Conservation (phyloP, 2,329 filamentous ascomycete species). For the Keithomyces neogunnii region DNA sequence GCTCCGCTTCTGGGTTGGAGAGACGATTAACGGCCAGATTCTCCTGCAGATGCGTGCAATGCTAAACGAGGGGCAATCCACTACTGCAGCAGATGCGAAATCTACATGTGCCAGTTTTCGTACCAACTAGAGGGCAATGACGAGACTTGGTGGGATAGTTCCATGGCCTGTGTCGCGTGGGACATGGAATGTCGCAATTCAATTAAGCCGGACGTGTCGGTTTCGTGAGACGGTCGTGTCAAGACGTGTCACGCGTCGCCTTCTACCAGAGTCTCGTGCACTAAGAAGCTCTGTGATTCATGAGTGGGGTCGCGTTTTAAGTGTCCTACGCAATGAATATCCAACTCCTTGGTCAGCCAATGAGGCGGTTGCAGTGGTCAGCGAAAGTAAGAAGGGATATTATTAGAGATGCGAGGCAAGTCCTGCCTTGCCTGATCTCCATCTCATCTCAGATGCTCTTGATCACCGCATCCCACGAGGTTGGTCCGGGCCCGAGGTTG, state of each 20-base stretch:
- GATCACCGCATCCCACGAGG: too few species aligned
- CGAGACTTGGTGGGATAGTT: slow-evolving; percentile 3
- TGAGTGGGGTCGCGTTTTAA: too few species aligned
- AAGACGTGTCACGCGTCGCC: slow-evolving; percentile 18
- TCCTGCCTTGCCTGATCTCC: too few species aligned
- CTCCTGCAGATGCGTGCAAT: neutral
- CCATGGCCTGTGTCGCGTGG: slow-evolving; percentile 5
- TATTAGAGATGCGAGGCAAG: too few species aligned
- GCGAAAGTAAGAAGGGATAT: too few species aligned
- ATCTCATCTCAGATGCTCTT: too few species aligned
- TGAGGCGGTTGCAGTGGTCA: too few species aligned
- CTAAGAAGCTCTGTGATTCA: too few species aligned
- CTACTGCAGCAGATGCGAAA: neutral
- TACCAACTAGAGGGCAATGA: neutral
- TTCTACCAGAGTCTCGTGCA: too few species aligned
- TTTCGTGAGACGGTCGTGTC: slow-evolving; percentile 33
- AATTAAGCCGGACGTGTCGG: slow-evolving; percentile 33
- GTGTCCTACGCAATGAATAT: too few species aligned
- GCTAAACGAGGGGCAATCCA: neutral
- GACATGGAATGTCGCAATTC: slow-evolving; percentile 16
- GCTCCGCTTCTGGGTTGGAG: neutral
- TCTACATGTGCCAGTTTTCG: neutral
- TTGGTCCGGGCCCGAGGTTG: slow-evolving; percentile 1
- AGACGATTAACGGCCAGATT: neutral
- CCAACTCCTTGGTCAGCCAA: neutral